Base-by-base conservation (phyloP, 495 filamentous ascomycete genomes). In the Penicillium paradoxum region DNA sequence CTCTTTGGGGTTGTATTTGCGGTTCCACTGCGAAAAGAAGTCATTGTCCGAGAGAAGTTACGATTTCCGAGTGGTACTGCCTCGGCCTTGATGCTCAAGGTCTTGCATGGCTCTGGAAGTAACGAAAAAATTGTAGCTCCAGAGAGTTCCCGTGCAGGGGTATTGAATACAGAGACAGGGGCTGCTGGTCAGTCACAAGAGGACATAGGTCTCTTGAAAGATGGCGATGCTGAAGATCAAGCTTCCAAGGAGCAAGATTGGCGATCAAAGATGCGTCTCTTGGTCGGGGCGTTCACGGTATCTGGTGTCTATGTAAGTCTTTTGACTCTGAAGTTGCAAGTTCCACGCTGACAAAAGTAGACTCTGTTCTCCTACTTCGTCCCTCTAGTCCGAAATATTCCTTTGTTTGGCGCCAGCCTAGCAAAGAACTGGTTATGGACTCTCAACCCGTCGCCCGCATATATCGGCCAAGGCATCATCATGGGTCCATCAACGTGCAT, bases 1-100 rank as follows among this genome's bases (percentile, higher is more conserved):
- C 88, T 96, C 55, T 99, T 97, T 62, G 93, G 93, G 0, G 93
- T 97, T 0, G 87, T 97, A 3, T 96, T 98, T 73, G 93, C 91
- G 0, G 93, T 97, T 0, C 93, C 93, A 1, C 62, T 87, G 48
- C 72, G 91, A 47, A 86, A 83, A 54, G 89, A 97, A 73, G 91
- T 97, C 17, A 90, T 99, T 43, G 87, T 97, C 21, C 70, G 86
- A 55, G 93, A 99, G 73, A 87, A 90, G 65, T 68, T 99, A 45
- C 91, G 86, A 56, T 99, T 99, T 63, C 93, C 93, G 0, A 91
- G 85, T 57, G 93, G 93, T 3, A 97, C 95, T 18, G 95, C 93
- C 48, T 97, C 93, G 13, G 93, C 93, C 0, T 77, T 97, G 45
- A 86, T 97, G 79, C 95, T 97, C 54, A 77, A 83, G 14, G 90